Conservation (phyloP, 179 eudicot species). For the Camellia oleifera region DNA sequence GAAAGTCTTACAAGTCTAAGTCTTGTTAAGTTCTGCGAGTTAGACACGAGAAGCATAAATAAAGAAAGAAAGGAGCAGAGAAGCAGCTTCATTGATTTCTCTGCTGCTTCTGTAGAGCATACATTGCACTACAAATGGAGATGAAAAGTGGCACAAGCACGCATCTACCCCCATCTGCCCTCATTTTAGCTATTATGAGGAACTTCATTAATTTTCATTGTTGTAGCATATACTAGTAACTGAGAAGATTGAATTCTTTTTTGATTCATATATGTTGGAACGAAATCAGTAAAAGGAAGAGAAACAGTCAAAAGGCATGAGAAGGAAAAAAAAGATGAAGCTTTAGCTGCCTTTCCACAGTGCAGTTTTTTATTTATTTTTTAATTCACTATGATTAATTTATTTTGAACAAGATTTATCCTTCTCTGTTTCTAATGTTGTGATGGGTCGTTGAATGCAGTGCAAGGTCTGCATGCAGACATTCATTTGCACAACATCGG, state of each 20-base stretch:
- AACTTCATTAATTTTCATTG: neutral
- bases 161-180: neutral
- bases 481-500: constrained; percentile 59
- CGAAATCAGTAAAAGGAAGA: neutral
- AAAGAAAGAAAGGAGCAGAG: neutral
- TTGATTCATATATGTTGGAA: neutral
- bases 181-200: neutral
- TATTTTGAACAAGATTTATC: neutral
- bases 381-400: neutral
- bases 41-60: neutral
- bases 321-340: neutral
- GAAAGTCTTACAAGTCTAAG: neutral
- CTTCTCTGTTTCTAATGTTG: neutral
- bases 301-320: neutral
- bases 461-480: constrained; percentile 69
- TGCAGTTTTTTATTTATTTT: neutral
- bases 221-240: neutral
- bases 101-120: neutral
- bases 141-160: neutral
- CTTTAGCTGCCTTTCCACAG: neutral
- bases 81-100: neutral
- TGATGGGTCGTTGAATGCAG: constrained; percentile 26
- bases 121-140: neutral
- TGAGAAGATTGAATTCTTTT: neutral
- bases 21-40: neutral